Conservation (phyloP, 768 basidiomycete species). For the Tulasnella sp. region DNA sequence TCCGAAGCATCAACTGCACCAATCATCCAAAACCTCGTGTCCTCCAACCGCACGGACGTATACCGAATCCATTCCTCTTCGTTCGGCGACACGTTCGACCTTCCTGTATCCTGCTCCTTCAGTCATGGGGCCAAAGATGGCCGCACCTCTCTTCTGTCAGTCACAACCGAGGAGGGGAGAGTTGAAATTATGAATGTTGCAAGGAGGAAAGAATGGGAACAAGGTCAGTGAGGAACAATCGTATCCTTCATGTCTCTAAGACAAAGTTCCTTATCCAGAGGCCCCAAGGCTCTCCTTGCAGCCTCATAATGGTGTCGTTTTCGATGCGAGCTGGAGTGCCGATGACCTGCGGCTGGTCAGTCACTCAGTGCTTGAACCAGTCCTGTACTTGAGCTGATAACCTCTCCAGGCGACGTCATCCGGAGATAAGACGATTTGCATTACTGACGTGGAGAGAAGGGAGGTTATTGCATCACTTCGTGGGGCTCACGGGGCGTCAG, state of each 20-base stretch:
- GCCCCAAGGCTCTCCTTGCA: slow-evolving; percentile 3
- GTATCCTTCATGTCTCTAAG: too few relatives aligned
- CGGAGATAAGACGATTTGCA: slow-evolving; percentile 6
- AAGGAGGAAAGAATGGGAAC: neutral
- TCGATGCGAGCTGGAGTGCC: slow-evolving; percentile 10
- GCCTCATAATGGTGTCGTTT: slow-evolving; percentile 4
- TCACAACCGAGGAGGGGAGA: slow-evolving; percentile 15
- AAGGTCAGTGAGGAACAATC: neutral
- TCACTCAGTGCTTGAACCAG: neutral
- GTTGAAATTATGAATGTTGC: slow-evolving; percentile 10
- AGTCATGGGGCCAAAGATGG: slow-evolving; percentile 9
- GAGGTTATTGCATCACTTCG: neutral
- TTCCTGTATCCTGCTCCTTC: neutral
- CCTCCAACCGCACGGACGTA: slow-evolving; percentile 8
- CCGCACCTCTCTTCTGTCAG: neutral
- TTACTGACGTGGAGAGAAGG: slow-evolving; percentile 8
- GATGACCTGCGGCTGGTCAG: slow-evolving; percentile 13
- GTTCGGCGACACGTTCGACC: neutral
- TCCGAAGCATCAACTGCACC: neutral
- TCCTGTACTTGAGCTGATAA: neutral
- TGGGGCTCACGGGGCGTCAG: slow-evolving; percentile 4
- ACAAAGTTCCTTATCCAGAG: slow-evolving; percentile 1
- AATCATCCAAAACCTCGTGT: slow-evolving; percentile 14
- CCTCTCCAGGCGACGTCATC: slow-evolving; percentile 13
- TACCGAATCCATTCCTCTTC: slow-evolving; percentile 12